Percentiles rank a stretch among this genome's conserved stretches.
phyloP scores from a whole-genome alignment of 805 yeast genomes.

The Candida ipomoeae region DNA sequence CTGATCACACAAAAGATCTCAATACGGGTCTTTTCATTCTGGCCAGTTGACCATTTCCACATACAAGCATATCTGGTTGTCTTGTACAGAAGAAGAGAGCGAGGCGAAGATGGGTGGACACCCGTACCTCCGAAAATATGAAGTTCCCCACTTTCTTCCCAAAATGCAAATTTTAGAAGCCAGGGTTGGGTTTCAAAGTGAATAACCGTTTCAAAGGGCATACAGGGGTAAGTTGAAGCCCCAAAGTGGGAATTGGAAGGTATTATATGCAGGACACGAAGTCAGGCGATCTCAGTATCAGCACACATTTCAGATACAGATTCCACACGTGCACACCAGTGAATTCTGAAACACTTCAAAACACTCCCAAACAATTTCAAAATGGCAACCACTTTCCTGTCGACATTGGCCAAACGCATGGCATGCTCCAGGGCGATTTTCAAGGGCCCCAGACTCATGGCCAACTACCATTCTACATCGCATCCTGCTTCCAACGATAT shows the following conservation, averaged over 20 bases:
- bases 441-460: background rate
- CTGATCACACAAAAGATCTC: no score
- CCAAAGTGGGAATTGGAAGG: no score
- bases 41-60: background rate
- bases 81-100: background rate
- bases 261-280: background rate
- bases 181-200: no score
- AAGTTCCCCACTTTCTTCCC: background rate
- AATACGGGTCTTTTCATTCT: background rate
- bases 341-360: background rate
- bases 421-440: background rate
- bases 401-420: background rate
- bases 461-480: slow-evolving; percentile 32
- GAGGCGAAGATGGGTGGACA: background rate
- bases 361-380: background rate
- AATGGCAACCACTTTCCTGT: background rate
- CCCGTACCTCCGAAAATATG: background rate
- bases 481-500: slow-evolving; percentile 35
- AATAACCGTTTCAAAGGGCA: background rate
- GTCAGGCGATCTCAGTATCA: slow-evolving; percentile 1
- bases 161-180: background rate
- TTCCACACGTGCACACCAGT: background rate
- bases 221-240: no score
- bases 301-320: background rate
- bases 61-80: slow-evolving; percentile 2